phyloP scores from a whole-genome alignment of 2,329 filamentous ascomycete species.

The Rhinocladiella mackenziei region DNA sequence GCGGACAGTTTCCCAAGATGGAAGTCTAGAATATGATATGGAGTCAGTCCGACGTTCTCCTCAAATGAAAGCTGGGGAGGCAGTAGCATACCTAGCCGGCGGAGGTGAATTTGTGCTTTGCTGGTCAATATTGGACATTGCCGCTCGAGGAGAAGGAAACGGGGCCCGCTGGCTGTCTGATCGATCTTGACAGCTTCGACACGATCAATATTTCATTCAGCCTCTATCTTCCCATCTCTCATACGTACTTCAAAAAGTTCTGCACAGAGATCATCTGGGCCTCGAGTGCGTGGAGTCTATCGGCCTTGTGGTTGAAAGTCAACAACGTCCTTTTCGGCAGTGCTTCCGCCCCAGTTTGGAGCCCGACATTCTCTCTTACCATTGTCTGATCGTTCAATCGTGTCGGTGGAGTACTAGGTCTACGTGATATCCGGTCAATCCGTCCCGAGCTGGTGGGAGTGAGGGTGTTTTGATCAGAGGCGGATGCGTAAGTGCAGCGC shows the following conservation, averaged over 20 bases:
- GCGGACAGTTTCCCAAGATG: conserved; percentile 4
- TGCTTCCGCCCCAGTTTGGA: no score
- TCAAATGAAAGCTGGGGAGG: neutral
- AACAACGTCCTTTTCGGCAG: neutral
- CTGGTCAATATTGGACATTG: neutral
- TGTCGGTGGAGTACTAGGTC: neutral
- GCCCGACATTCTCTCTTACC: conserved; percentile 4
- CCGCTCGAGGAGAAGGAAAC: neutral
- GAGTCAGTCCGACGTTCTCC: neutral
- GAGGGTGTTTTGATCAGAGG: conserved; percentile 1
- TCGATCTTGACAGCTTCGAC: conserved; percentile 4
- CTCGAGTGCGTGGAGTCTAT: conserved; percentile 13
- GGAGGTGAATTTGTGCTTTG: neutral
- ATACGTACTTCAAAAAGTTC: conserved; percentile 6
- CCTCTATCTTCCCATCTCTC: neutral
- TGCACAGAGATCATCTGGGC: conserved; percentile 8
- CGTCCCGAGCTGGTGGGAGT: neutral
- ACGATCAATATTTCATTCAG: neutral
- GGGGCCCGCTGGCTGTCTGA: neutral
- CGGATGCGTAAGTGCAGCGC: conserved; percentile 33
- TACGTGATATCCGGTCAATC: neutral
- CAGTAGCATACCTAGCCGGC: neutral
- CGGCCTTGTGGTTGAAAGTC: conserved; percentile 10
- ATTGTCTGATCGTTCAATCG: conserved; percentile 1
- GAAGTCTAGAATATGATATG: conserved; percentile 5